Evolutionary conservation across 2,329 filamentous ascomycete genomes (phyloP).

Genomic region (Claviceps pusilla): DNA sequence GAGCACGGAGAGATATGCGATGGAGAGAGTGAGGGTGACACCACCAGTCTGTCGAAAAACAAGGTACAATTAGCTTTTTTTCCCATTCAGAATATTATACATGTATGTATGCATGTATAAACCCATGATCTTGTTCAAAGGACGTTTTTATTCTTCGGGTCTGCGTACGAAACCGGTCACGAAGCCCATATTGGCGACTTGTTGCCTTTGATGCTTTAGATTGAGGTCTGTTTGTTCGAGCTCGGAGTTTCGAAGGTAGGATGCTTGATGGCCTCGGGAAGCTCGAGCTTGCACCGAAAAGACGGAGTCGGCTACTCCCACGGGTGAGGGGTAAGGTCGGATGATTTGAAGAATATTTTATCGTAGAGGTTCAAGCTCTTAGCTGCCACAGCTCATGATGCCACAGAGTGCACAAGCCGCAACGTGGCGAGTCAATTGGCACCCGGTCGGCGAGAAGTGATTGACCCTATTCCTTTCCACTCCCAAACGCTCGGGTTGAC

Average conservation of each 20-base stretch:
- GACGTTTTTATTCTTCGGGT: background rate
- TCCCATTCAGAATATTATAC: background rate
- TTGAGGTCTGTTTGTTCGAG: background rate
- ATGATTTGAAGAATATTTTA: background rate
- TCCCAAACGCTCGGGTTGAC: conserved; percentile 4
- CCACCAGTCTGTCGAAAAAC: conserved; percentile 48
- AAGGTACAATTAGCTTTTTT: background rate
- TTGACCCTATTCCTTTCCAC: background rate
- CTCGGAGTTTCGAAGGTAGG: conserved; percentile 14
- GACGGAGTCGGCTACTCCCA: background rate
- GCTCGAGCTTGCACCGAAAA: background rate
- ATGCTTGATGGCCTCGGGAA: conserved; percentile 9
- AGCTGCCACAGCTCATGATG: conserved; percentile 19
- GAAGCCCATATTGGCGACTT: conserved; percentile 47
- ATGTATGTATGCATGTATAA: background rate
- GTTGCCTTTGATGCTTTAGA: background rate
- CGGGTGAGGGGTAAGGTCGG: background rate
- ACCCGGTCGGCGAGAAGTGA: background rate
- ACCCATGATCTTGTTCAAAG: background rate
- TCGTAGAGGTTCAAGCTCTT: conserved; percentile 1
- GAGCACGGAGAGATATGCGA: conserved; percentile 57
- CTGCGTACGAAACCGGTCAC: conserved; percentile 51
- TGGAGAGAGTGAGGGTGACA: conserved; percentile 56
- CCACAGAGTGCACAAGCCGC: conserved; percentile 14
- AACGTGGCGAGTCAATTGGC: conserved; percentile 5